These are phyloP conservation scores for Schizonepeta tenuifolia DNA, from an alignment of 257 asterid species.

Conservation along the genomic window DNA sequence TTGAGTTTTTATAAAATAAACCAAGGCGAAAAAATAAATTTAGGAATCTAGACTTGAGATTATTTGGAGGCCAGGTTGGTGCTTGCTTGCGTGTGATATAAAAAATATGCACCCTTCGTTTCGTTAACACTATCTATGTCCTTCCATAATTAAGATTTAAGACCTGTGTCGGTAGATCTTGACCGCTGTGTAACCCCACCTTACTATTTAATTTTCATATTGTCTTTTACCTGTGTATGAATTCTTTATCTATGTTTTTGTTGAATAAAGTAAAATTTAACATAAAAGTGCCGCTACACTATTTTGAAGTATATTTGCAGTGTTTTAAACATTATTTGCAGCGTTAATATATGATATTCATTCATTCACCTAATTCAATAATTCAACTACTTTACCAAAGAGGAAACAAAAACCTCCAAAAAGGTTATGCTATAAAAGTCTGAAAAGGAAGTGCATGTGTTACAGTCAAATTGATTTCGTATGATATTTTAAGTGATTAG, in stretches of 20 bases:
- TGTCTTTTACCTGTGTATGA: neutral
- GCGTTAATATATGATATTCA: neutral
- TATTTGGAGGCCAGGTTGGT: neutral
- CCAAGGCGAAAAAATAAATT: neutral
- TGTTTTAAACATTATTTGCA: neutral
- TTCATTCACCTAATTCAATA: conserved; percentile 21
- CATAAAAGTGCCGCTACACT: neutral
- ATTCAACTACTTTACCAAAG: neutral
- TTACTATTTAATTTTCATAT: conserved; percentile 3
- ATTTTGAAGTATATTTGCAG: neutral
- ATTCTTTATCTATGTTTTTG: neutral
- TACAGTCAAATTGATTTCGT: neutral
- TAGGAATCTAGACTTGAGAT: neutral
- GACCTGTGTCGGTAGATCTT: conserved; percentile 29
- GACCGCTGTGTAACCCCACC: conserved; percentile 23
- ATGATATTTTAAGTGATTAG: neutral
- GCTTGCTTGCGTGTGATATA: neutral
- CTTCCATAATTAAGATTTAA: conserved; percentile 14
- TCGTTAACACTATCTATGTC: conserved; percentile 9
- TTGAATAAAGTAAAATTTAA: neutral
- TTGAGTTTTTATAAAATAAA: neutral
- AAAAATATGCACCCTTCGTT: conserved; percentile 20
- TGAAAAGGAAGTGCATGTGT: neutral
- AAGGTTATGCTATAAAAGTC: neutral
- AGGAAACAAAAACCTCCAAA: neutral